Evolutionary conservation across 352 stramenopile genomes (phyloP).

Genomic region (Phytophthora foliorum): DNA sequence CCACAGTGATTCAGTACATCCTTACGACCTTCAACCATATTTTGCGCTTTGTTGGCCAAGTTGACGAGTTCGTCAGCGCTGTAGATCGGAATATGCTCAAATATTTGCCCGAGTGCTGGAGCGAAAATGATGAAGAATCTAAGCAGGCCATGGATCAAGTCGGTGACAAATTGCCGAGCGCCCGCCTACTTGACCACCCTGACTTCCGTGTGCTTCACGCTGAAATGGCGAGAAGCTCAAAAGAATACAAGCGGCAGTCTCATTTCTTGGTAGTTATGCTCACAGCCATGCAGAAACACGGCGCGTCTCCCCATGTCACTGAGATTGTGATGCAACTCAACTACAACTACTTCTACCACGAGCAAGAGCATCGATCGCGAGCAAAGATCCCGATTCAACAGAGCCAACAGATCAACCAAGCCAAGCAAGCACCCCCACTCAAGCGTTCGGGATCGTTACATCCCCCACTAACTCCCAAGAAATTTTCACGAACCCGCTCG

Average conservation of each 20-base stretch:
- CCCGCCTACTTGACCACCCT: slow-evolving; percentile 27
- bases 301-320: slow-evolving; percentile 71
- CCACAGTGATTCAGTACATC: slow-evolving; percentile 75
- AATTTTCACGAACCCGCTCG: slow-evolving; percentile 23
- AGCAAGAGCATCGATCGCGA: slow-evolving; percentile 36
- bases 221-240: slow-evolving; percentile 51
- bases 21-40: slow-evolving; percentile 81
- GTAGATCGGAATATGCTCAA: slow-evolving; percentile 56
- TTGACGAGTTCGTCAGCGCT: slow-evolving; percentile 60
- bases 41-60: slow-evolving; percentile 63
- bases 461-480: slow-evolving; percentile 22
- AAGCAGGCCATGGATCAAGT: slow-evolving; percentile 1
- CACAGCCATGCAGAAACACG: slow-evolving; percentile 77
- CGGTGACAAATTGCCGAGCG: background rate
- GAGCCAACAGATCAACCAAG: slow-evolving; percentile 1
- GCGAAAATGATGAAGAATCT: slow-evolving; percentile 1
- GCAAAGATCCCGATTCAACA: slow-evolving; percentile 3
- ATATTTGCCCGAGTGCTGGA: slow-evolving; percentile 40
- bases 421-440: slow-evolving; percentile 4
- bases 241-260: slow-evolving; percentile 71
- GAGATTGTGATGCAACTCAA: slow-evolving; percentile 80
- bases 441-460: slow-evolving; percentile 28
- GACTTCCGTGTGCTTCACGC: slow-evolving; percentile 40
- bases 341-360: slow-evolving; percentile 81
- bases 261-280: slow-evolving; percentile 81